Evolutionary conservation across 1,284 basidiomycete genomes (phyloP), one percentile per base, ranked within the genome.

Genomic region (Microbotryomycetes sp.): DNA sequence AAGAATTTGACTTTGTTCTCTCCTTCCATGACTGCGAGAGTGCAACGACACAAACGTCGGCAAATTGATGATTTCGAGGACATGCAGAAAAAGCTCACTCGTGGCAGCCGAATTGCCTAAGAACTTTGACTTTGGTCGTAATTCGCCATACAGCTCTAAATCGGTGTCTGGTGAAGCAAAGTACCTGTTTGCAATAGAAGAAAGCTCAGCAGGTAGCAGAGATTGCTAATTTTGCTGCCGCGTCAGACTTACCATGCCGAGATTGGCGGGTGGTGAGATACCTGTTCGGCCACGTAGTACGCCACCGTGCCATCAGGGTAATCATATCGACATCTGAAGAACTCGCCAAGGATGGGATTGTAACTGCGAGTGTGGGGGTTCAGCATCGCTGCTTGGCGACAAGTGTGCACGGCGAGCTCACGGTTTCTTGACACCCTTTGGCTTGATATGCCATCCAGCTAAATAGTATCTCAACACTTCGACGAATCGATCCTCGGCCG

Each of bases 391-490:
- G 6, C 26, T 49, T 30, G 26, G n/a, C 19, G 19, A 50, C 25
- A 32, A 19, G 22, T 23, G 48, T 26, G 15, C 47, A 29, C n/a
- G 26, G n/a, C 7, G 7, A 47, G 59, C 86, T 77, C 72, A 92
- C 83, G 94, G 94, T 80, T 98, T 98, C 87, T 98, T 98, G 67
- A 98, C 96, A 66, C 94, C 94, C 77, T 92, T 96, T 47, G 94
- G 93, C 79, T 98, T 97, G 79, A 97, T 96, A 77, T 98, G 96
- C 94, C 94, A 99, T 49, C 94, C 94, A n/a, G 90, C 89, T 49
- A 97, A 85, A 75, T 97, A 98, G 77, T 96, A 97, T 60, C 89
- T 87, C 55, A 97, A 81, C 4, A 97, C 89, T 60, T 86, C 83
- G 66, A 97, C 81, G 77, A 97, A 97, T 45, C 96, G 82, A 74